Percentiles rank a stretch among this genome's conserved stretches.
phyloP scores from a whole-genome alignment of 208 protist species.

The Leishmania tropica region DNA sequence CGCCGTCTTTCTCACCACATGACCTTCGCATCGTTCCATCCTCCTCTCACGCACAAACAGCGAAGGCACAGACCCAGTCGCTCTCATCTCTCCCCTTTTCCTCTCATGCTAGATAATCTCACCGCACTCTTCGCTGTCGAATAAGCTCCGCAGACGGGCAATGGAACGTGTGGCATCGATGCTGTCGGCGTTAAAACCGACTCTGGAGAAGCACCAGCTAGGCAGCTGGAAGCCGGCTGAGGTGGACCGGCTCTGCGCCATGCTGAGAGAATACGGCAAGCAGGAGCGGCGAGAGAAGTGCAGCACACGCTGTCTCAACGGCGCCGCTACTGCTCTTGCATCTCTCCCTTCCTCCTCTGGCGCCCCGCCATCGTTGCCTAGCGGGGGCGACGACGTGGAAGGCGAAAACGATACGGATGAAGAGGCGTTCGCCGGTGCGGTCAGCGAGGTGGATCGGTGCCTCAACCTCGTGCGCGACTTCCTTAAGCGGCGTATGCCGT shows the following conservation, averaged over 20 bases:
- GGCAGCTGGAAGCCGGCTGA: slow-evolving; percentile 14
- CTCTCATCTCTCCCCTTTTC: background rate
- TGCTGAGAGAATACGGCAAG: slow-evolving; percentile 21
- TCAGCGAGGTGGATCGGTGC: slow-evolving; percentile 52
- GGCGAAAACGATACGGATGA: slow-evolving; percentile 21
- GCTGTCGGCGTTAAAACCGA: slow-evolving; percentile 19
- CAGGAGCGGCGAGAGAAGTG: slow-evolving; percentile 3
- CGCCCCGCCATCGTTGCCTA: background rate
- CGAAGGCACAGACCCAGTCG: background rate
- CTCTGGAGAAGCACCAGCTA: slow-evolving; percentile 21
- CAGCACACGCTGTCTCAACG: background rate
- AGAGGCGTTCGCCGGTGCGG: slow-evolving; percentile 32
- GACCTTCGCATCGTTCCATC: background rate
- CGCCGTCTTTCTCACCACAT: too few relatives aligned
- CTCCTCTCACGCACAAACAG: background rate
- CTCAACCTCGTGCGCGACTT: slow-evolving; percentile 49
- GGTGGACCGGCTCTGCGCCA: slow-evolving; percentile 23
- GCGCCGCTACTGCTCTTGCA: background rate
- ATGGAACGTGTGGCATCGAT: slow-evolving; percentile 23
- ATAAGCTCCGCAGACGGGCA: background rate
- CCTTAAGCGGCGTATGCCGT: slow-evolving; percentile 51
- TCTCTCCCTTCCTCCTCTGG: background rate
- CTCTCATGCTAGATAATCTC: background rate
- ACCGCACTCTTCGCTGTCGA: background rate
- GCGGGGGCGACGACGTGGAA: slow-evolving; percentile 4